Conservation (phyloP, 305 asterid species). For the Plantago coronopus region DNA sequence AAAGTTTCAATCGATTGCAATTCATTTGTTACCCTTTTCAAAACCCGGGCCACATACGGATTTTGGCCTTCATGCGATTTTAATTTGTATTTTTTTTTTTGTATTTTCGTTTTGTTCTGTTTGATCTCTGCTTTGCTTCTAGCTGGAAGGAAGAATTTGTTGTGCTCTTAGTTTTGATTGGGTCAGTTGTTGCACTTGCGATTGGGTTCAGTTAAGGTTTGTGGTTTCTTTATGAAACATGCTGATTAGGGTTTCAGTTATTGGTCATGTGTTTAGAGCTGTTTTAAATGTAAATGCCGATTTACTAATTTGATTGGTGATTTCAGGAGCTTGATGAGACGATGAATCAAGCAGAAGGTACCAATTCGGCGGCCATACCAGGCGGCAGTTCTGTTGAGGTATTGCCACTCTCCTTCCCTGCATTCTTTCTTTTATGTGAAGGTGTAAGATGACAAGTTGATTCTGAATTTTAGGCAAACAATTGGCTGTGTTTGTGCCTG, state of each 20-base stretch:
- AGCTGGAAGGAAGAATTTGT: not conserved
- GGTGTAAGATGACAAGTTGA: not conserved
- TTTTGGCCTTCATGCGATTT: not conserved
- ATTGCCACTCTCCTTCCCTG: not conserved
- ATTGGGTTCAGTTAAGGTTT: slow-evolving; percentile 4
- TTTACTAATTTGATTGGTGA: slow-evolving; percentile 16
- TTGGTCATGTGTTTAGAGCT: not conserved
- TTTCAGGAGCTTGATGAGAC: slow-evolving; percentile 36
- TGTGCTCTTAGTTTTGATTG: not conserved
- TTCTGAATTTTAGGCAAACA: not conserved
- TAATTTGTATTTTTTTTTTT: not conserved
- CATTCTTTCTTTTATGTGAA: not conserved
- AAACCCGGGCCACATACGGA: not conserved
- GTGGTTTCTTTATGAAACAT: not conserved
- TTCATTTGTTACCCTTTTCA: too few species aligned
- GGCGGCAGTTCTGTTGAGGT: slow-evolving; percentile 58
- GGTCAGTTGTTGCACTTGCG: not conserved
- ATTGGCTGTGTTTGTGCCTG: not conserved
- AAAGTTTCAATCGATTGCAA: too few species aligned
- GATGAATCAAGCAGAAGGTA: slow-evolving; percentile 72
- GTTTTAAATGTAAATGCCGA: not conserved
- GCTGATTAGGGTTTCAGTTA: slow-evolving; percentile 4
- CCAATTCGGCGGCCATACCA: slow-evolving; percentile 35
- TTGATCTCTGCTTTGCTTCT: slow-evolving; percentile 9
- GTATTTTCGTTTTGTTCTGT: not conserved